Base-by-base conservation (phyloP, 1,139 yeast species). In the Kluyveromyces marxianus region DNA sequence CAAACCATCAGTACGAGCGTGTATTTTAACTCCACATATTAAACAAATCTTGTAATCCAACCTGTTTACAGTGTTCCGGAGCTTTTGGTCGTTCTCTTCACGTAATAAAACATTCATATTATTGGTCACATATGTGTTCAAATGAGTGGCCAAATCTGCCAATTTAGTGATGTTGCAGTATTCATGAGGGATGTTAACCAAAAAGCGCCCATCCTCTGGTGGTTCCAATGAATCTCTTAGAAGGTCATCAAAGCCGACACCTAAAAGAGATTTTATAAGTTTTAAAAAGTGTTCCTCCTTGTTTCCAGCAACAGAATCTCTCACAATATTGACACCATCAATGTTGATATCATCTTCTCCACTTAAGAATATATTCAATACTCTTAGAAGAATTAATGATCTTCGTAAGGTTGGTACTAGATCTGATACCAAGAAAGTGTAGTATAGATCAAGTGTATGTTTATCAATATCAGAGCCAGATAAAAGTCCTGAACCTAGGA, bases 121-220 rank as follows among this genome's bases (percentile, higher is more conserved):
- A 39, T 76, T 71, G 2, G 84, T 80, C 60, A 85, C 83, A 58
- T 90, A 87, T 32, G 74, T 75, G 55, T 84, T 90, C 48, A 87
- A 62, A 44, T 85, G 72, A 24, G 69, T 69, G 0, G 95, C 92
- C 36, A 88, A 66, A 44, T 79, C 76, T 25, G 81, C 70, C 44
- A 88, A 65, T 46, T 77, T 75, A 10, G 82, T 69, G 3, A 81
- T 69, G 2, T 94, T 92, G 0, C 95, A 89, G 53, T 78, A 84
- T 45, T 82, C 82, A 50, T 56, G 48, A 21, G 39, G 31, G 6
- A 25, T 21, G 8, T 36, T 25, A 27, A 26, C 14, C 60, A 60
- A 28, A 57, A 52, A 8, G 49, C 44, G 25, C 39, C 39, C 44
- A 58, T 44, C 26, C 50, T 49, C 3, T 50, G 51, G 33, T 56